Base-by-base conservation (phyloP, 2,329 filamentous ascomycete genomes). In the Chaetoscypha palmicola region DNA sequence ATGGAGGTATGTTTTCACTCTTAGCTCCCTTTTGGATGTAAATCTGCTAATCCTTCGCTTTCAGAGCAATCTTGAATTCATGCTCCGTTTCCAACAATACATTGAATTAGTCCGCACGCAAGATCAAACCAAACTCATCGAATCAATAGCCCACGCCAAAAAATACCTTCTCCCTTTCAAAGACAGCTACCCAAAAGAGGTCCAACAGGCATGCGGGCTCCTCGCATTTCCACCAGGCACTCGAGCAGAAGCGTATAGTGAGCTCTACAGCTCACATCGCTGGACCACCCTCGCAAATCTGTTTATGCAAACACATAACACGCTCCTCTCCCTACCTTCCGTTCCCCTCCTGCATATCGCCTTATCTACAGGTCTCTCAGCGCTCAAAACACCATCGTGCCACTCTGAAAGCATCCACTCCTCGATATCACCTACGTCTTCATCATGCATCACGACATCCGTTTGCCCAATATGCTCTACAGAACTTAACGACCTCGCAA, bases 381-480 rank as follows among this genome's bases (percentile, higher is more conserved):
- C 92, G 1, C 81, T 98, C 53, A 98, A 98, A 66, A 97, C 92
- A 1, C 92, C 92, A 0, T 82, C 88, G 12, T 98, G 92, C 62
- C 90, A 97, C 67, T 84, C 83, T 1, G 49, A 52, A 2, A 52
- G 59, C 22, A 41, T 49, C 8, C 49, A 48, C 2, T 54, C 60
- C 38, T 54, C 61, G 38, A 57, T 58, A 5, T 56, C 55, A 16
- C 53, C 57, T 19, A 58, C 54, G 38, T 61, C 64, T 38, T 56
- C 57, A 0, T 56, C 57, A 12, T 57, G 54, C 10, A 50, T 58
- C 59, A 62, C 52, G 42, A 80, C 79, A 2, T 83, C 85, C 5
- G 80, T 97, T 32, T 98, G 92, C 58, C 92, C 92, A 2, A 97
- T 98, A 60, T 98, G 92, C 70, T 92, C 85, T 37, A 92, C 85